Base-by-base conservation (phyloP, 306 rosid species). In the Hylodesmum podocarpum region DNA sequence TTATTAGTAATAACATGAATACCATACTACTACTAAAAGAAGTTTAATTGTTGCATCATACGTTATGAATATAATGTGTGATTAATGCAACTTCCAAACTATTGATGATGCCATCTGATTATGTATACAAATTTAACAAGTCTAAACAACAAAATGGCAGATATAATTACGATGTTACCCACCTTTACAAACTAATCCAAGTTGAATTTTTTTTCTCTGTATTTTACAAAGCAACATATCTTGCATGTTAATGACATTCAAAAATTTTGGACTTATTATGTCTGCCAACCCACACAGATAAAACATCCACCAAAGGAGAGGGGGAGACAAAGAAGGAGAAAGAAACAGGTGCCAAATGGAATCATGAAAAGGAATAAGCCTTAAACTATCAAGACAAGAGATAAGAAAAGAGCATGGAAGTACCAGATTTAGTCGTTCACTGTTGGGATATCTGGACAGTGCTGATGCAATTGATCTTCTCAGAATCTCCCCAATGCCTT, bases 401-500 rank as follows among this genome's bases (percentile, higher is more conserved):
- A 53, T 63, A 36, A 77, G 40, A 29, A 50, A 73, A 75, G 22
- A 81, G 57, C 18, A 46, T 59, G 61, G 63, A 77, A 82, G 77
- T 91, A 96, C 99, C 96, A 16, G 80, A 82, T 87, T 88, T 70
- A 96, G 85, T 70, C 98, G 86, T 71, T 91, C 93, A 83, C 96
- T 86, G 82, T 89, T 93, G 9, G 94, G 94, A 91, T 88, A 92
- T 85, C 87, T 82, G 79, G 85, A 77, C 80, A 96, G 78, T 33
- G 92, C 88, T 57, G 90, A 85, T 34, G 96, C 89, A 83, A 92
- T 86, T 25, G 98, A 96, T 76, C 96, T 85, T 84, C 92, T 88
- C 85, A 96, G 81, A 75, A 96, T 89, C 86, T 91, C 98, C 69
- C 98, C 97, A 83, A 96, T 87, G 83, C 99, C 96, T 84, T 88